Evolutionary conservation across 495 filamentous ascomycete species (phyloP), one percentile per base, ranked within the genome.

Genomic region (Recurvomyces mirabilis): DNA sequence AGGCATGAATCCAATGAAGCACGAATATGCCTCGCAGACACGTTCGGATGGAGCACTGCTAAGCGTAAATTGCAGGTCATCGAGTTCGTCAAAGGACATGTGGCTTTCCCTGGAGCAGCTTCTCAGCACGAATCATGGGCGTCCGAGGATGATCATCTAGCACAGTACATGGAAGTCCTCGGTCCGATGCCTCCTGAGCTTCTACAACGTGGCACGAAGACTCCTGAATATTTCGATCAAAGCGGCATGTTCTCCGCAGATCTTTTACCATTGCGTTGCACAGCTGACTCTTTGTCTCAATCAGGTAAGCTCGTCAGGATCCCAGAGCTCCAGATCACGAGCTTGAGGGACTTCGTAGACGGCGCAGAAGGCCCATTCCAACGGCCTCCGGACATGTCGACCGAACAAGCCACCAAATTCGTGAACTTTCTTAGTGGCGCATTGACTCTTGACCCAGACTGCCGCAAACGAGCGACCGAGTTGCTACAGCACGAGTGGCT

Each of bases 71-170:
- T 7, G 19, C 19, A 37, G 33, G 42, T 38, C 1, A 31, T 46
- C 13, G 43, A 38, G 23, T 14, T 38, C 17, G 15, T 19, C 5
- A 18, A 15, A 29, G 43, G 43, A 3, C 33, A 46, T 18, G 14
- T 36, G 9, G 33, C 35, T 6, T 46, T 46, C 26, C 33, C 22
- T 14, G 43, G 43, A 5, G n/a, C 32, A 7, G 43, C 43, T 4
- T 13, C 18, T 19, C 17, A 36, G 11, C n/a, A 37, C 22, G 43
- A 23, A 26, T 7, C n/a, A 11, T 38, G 26, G 14, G 39, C n/a
- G 17, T 38, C 43, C 5, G 43, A 46, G 35, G 43, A 36, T 15
- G 39, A 42, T 30, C 33, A 46, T 46, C 22, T 46, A 2, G 43
- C 33, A 18, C 43, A 46, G 31, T n/a, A 38, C 17, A 46, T 46